A percentile compares a stretch with the other conserved stretches of the same genome.
Conservation (phyloP, 192 early-diverging fungal species). For the Rhizoclosmatium globosum region DNA sequence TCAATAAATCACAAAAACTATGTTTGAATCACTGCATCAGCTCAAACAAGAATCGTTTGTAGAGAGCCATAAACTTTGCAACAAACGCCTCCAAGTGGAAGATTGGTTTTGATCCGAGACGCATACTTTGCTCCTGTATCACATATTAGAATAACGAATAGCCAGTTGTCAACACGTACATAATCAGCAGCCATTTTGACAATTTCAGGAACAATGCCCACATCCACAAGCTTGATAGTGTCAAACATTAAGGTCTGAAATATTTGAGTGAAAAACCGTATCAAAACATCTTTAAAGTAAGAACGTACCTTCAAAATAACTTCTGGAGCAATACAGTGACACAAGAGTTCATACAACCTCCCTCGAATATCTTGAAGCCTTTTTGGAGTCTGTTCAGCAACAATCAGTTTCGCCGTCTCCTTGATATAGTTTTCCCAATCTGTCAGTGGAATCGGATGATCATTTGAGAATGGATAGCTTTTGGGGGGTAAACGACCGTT, state of each 20-base stretch:
- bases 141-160: background rate
- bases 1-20: background rate
- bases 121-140: slow-evolving; percentile 81
- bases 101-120: slow-evolving; percentile 87
- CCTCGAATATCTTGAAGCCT: slow-evolving; percentile 76
- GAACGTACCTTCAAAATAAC: slow-evolving; percentile 76
- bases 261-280: slow-evolving; percentile 14
- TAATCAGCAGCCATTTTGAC: slow-evolving; percentile 83
- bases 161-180: slow-evolving; percentile 41
- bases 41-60: slow-evolving; percentile 76
- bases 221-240: slow-evolving; percentile 73
- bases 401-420: slow-evolving; percentile 72
- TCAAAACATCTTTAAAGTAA: background rate
- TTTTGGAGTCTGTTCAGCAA: slow-evolving; percentile 80
- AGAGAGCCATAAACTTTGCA: slow-evolving; percentile 90
- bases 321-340: slow-evolving; percentile 88
- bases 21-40: slow-evolving; percentile 16
- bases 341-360: slow-evolving; percentile 85
- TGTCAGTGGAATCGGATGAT: slow-evolving; percentile 69
- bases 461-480: slow-evolving; percentile 55
- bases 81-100: slow-evolving; percentile 96
- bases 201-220: slow-evolving; percentile 71
- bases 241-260: slow-evolving; percentile 74
- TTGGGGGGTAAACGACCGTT: slow-evolving; percentile 2
- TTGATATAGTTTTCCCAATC: slow-evolving; percentile 90